Evolutionary conservation across 768 basidiomycete species (phyloP).

Genomic region (Tulasnella sp.): DNA sequence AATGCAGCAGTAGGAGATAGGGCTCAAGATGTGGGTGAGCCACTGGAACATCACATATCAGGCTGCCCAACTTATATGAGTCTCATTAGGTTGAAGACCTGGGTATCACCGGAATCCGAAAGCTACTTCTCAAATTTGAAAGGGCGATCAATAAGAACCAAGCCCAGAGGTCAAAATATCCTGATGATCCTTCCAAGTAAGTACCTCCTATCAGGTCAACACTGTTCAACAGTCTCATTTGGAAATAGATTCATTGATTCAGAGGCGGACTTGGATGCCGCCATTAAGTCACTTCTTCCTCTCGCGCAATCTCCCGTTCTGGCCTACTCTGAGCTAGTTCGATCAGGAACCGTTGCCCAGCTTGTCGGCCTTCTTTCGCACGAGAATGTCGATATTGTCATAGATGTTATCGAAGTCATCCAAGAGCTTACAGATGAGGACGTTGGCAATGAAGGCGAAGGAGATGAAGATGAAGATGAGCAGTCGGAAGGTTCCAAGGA

Average conservation of each 20-base stretch:
- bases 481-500: slow-evolving; percentile 39
- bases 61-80: slow-evolving; percentile 2
- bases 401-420: slow-evolving; percentile 83
- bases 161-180: slow-evolving; percentile 90
- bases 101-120: slow-evolving; percentile 55
- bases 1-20: slow-evolving; percentile 38
- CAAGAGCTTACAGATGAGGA: slow-evolving; percentile 96
- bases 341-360: slow-evolving; percentile 51
- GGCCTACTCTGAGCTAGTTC: slow-evolving; percentile 82
- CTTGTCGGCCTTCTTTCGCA: slow-evolving; percentile 82
- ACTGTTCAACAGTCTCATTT: neutral
- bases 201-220: slow-evolving; percentile 17
- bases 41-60: slow-evolving; percentile 2
- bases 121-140: slow-evolving; percentile 69
- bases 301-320: slow-evolving; percentile 70
- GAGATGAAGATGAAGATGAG: slow-evolving; percentile 46
- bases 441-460: slow-evolving; percentile 62
- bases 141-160: slow-evolving; percentile 88
- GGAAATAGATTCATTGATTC: slow-evolving; percentile 89
- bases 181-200: slow-evolving; percentile 82
- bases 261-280: slow-evolving; percentile 82
- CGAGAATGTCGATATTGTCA: slow-evolving; percentile 95
- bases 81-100: slow-evolving; percentile 39
- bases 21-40: slow-evolving; percentile 40
- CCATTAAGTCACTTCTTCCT: slow-evolving; percentile 78